phyloP scores from a whole-genome alignment of 1,284 basidiomycete species.

The Malassezia sp. region DNA sequence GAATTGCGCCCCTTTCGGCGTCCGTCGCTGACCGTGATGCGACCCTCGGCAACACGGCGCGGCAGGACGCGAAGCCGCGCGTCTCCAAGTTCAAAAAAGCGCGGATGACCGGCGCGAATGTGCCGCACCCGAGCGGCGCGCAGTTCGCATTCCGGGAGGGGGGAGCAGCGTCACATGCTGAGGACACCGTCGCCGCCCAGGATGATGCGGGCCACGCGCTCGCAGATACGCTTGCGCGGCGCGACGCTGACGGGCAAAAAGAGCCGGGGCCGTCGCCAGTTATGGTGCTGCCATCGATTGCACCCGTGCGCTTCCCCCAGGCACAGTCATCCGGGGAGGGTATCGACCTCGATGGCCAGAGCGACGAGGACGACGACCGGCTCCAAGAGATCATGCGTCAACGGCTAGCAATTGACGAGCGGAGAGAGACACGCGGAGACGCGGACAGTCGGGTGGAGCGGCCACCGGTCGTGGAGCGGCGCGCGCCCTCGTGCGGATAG shows the following conservation, averaged over 20 bases:
- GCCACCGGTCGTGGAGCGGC: no score
- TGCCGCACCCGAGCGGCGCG: conserved; percentile 8
- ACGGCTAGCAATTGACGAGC: conserved; percentile 16
- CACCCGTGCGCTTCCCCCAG: conserved; percentile 19
- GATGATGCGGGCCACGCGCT: neutral
- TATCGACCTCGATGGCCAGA: conserved; percentile 26
- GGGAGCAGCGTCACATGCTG: no score
- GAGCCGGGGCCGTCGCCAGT: conserved; percentile 1
- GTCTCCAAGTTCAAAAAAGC: conserved; percentile 31
- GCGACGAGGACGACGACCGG: conserved; percentile 30
- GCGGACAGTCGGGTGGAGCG: no score
- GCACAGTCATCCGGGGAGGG: neutral
- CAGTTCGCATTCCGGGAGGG: no score
- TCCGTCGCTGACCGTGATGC: conserved; percentile 20
- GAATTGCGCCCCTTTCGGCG: conserved; percentile 24
- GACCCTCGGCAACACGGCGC: conserved; percentile 17
- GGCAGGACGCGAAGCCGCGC: conserved; percentile 5
- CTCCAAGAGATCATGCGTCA: conserved; percentile 29
- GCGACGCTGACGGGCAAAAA: neutral
- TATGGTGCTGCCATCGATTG: conserved; percentile 14
- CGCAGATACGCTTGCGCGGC: neutral
- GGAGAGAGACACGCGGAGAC: no score
- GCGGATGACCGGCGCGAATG: conserved; percentile 9
- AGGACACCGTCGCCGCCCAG: neutral
- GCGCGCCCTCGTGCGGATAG: no score